Percentiles rank a stretch among this genome's conserved stretches.
These are phyloP conservation scores for Cercophora sp. DNA, from an alignment of 495 filamentous ascomycete species.

Conservation along the genomic window DNA sequence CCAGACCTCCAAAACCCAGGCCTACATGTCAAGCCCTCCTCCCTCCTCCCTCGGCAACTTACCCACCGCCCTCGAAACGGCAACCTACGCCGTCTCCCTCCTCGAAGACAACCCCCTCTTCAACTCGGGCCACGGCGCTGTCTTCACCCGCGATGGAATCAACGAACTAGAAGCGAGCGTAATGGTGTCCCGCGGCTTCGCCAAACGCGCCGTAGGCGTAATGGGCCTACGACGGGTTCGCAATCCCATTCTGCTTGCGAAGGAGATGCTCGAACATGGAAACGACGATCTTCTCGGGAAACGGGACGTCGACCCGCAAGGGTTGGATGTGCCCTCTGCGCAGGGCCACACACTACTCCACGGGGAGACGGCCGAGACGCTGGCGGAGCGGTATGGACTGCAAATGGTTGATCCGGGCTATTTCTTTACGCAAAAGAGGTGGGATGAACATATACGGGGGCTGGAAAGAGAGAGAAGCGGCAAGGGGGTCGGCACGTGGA, in stretches of 20 bases:
- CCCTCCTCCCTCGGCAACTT: not conserved
- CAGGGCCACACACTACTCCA: constrained; percentile 66
- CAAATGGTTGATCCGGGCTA: constrained; percentile 65
- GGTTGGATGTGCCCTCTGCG: constrained; percentile 41
- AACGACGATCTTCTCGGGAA: constrained; percentile 39
- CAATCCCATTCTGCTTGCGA: constrained; percentile 75
- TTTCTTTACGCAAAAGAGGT: constrained; percentile 74
- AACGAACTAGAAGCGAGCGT: constrained; percentile 89
- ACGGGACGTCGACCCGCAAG: not conserved
- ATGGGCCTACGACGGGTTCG: constrained; percentile 67
- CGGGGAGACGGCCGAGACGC: constrained; percentile 60
- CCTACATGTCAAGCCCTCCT: constrained; percentile 36
- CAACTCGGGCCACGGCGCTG: constrained; percentile 81
- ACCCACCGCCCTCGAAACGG: constrained; percentile 62
- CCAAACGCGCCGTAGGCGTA: constrained; percentile 73
- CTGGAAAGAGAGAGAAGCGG: constrained; percentile 50
- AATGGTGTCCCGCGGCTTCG: constrained; percentile 72
- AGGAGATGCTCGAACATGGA: constrained; percentile 64
- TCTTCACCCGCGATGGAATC: constrained; percentile 76
- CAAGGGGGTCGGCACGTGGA: constrained; percentile 34
- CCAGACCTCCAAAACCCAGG: constrained; percentile 31
- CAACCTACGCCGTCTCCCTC: constrained; percentile 68
- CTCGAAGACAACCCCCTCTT: constrained; percentile 82
- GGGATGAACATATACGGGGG: constrained; percentile 76
- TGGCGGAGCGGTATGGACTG: constrained; percentile 63